Evolutionary conservation across 2,329 filamentous ascomycete species (phyloP), one percentile per base, ranked within the genome.

Genomic region (Huntiella bhutanensis): DNA sequence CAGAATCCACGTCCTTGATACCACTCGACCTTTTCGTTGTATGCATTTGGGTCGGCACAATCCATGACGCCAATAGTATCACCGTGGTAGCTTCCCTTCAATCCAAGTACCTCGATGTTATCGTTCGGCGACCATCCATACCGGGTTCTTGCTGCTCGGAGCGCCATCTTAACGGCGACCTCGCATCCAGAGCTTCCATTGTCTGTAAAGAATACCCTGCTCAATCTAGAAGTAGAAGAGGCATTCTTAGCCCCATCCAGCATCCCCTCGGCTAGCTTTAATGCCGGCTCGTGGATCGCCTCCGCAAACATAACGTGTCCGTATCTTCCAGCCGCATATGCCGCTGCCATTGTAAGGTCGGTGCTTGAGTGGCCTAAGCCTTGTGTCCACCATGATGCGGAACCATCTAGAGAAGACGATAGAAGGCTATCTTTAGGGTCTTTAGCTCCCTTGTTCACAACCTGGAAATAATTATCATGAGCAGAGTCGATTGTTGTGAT

Each of bases 61-160:
- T 91, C 83, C 85, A 92, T 91, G 0, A 82, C 82, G 0, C 84
- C 84, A 41, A 92, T 86, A 0, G 84, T 92, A 55, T 92, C 85
- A 1, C 84, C 85, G 54, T 92, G 85, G 54, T 92, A 92, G 53
- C 80, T 82, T 0, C 82, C 82, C 56, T 79, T 82, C 7, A 92
- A 63, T 0, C 84, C 84, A 3, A 92, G 58, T 2, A 91, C 73
- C 3, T 73, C 73, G 8, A 87, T 65, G 42, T 75, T 69, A 1
- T 69, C 63, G 11, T 63, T 64, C 0, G 69, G 63, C 35, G 68
- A 64, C 77, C 78, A 84, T 7, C 68, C 71, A 52, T 86, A 86
- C 6, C 80, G 67, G 36, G 70, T 61, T 40, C 73, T 70, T 0
- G 81, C 63, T 0, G 82, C 82, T 4, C 81, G 70, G 0, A 92